These are phyloP conservation scores for Hygrophoropsis aurantiaca DNA, from an alignment of 768 basidiomycete genomes.

Conservation along the genomic window DNA sequence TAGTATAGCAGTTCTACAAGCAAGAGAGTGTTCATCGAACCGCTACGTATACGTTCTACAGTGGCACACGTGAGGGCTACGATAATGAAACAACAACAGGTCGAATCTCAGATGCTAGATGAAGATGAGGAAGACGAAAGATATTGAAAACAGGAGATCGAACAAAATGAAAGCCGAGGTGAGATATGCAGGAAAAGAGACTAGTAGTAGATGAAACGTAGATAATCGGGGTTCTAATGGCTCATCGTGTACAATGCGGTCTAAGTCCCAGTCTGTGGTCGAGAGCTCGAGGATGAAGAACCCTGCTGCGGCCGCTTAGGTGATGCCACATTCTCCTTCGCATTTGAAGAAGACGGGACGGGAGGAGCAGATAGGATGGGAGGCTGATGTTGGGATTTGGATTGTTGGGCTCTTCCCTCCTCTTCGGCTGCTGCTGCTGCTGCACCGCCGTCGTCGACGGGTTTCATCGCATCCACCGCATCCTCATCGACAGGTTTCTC, in stretches of 20 bases:
- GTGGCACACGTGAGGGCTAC: background rate
- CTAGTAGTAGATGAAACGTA: background rate
- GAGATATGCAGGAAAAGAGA: background rate
- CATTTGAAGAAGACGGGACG: slow-evolving; percentile 16
- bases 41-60: slow-evolving; percentile 1
- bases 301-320: no score
- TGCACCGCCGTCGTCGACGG: slow-evolving; percentile 52
- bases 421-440: slow-evolving; percentile 6
- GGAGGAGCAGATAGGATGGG: slow-evolving; percentile 35
- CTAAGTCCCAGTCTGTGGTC: no score
- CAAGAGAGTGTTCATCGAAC: slow-evolving; percentile 7
- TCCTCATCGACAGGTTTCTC: slow-evolving; percentile 13
- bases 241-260: no score
- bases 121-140: background rate
- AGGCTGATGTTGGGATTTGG: slow-evolving; percentile 15
- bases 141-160: slow-evolving; percentile 3
- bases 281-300: no score
- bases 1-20: slow-evolving; percentile 23
- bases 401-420: background rate
- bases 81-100: slow-evolving; percentile 5
- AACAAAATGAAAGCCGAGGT: background rate
- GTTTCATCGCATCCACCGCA: slow-evolving; percentile 69
- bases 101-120: background rate
- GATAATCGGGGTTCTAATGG: no score
- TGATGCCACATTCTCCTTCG: slow-evolving; percentile 15